Percentiles rank a stretch among this genome's conserved stretches.
These are phyloP conservation scores for Priceomyces melissophilus DNA, from an alignment of 805 yeast species.

Conservation along the genomic window DNA sequence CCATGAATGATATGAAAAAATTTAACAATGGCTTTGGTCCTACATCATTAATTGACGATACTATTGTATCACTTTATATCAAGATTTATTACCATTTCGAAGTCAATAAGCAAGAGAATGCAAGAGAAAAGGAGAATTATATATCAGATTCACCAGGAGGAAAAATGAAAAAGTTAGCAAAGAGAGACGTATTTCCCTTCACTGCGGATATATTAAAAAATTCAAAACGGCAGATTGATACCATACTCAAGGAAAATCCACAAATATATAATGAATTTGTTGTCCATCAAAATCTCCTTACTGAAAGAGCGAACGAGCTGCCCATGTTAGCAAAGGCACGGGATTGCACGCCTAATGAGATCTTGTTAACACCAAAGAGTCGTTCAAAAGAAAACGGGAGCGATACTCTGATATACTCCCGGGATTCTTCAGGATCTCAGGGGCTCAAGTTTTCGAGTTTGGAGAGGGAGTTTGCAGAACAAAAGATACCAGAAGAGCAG, in stretches of 20 bases:
- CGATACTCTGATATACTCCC: no score
- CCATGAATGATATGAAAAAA: constrained; percentile 58
- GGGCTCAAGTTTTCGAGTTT: no score
- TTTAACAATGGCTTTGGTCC: constrained; percentile 81
- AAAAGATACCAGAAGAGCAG: no score
- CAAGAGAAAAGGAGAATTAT: neutral
- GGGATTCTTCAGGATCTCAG: no score
- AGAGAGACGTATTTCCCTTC: constrained; percentile 40
- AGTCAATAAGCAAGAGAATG: constrained; percentile 7
- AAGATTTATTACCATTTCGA: constrained; percentile 35
- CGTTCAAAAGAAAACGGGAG: no score
- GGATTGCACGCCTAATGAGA: neutral
- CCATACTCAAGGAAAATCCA: constrained; percentile 26
- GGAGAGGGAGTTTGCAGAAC: no score
- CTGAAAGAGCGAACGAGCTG: neutral
- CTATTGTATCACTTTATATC: constrained; percentile 59
- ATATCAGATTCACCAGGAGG: constrained; percentile 27
- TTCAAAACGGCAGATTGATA: constrained; percentile 29
- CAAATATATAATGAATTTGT: constrained; percentile 27
- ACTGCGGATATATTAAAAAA: constrained; percentile 31
- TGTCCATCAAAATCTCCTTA: no score
- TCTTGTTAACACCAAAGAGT: no score
- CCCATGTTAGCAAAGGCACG: neutral
- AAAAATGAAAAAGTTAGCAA: constrained; percentile 36
- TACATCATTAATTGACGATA: constrained; percentile 71